phyloP scores from a whole-genome alignment of 1,284 basidiomycete species.

The Rhodotorula sp. region DNA sequence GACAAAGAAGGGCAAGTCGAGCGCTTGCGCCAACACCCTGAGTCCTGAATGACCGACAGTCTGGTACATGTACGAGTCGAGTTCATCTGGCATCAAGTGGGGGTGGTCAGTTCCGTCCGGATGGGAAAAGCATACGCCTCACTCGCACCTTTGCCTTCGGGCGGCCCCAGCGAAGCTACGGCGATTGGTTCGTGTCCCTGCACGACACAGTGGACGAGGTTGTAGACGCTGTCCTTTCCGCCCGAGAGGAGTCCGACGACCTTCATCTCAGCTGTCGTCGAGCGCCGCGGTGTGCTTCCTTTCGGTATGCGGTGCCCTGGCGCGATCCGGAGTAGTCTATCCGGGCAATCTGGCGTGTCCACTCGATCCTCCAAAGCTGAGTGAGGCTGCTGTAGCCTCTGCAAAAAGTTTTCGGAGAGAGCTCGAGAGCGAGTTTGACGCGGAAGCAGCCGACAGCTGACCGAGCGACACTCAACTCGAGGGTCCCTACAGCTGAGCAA shows the following conservation, averaged over 20 bases:
- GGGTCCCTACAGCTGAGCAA: no score
- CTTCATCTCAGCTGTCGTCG: constrained; percentile 62
- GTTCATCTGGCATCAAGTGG: constrained; percentile 67
- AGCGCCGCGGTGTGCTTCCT: no score
- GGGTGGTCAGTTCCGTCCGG: background rate
- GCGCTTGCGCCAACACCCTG: constrained; percentile 76
- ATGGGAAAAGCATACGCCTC: background rate
- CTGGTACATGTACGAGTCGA: constrained; percentile 98
- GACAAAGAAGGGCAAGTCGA: constrained; percentile 82
- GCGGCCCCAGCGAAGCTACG: constrained; percentile 82
- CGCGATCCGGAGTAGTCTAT: no score
- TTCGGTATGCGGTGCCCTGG: no score
- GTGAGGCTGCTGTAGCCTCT: no score
- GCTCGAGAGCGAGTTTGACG: no score
- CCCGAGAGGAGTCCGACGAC: constrained; percentile 93
- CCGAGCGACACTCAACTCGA: no score
- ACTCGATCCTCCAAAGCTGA: no score
- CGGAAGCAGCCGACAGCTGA: no score
- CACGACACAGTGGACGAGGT: constrained; percentile 79
- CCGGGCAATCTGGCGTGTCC: no score
- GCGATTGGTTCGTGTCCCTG: constrained; percentile 88
- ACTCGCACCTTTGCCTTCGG: constrained; percentile 71
- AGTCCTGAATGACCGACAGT: constrained; percentile 96
- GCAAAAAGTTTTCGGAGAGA: no score
- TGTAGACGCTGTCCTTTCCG: constrained; percentile 98